Evolutionary conservation across 2,329 filamentous ascomycete species (phyloP), one percentile per base, ranked within the genome.

Genomic region (Claviceps maximensis): DNA sequence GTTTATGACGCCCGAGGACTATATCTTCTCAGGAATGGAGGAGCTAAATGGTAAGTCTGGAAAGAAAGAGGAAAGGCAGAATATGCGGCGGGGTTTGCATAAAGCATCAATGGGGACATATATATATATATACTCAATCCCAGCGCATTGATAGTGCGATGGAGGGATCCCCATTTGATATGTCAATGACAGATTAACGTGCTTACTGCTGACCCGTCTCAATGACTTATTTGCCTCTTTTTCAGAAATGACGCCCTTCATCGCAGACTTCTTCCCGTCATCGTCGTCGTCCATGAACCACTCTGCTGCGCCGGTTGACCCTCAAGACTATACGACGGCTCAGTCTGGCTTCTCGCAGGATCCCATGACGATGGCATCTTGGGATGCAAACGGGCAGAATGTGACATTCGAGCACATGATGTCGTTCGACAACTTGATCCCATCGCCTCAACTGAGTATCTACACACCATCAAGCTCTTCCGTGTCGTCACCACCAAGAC

Each of bases 321-420:
- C 23, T 12, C 29, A 46, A 41, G 25, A 66, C 29, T 64, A 69
- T 41, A 60, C 74, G 27, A 63, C 64, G 47, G 70, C 72, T n/a
- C 65, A 68, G 7, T 61, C 67, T 40, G 62, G 65, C 1, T 65
- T 69, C 49, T 70, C 69, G 48, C 64, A 65, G 27, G 61, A 63
- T 27, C 58, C 61, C 53, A 63, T 49, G 29, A n/a, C 50, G 12
- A 72, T 51, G 64, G 66, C 33, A 5, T 68, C 73, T 38, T 77
- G 75, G 75, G 67, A 68, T 47, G 67, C 69, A 2, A 62, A 67
- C 3, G 67, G 65, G 31, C 58, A 70, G 2, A 63, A 56, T 36
- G 58, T 47, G 2, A 54, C 67, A 41, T 62, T 62, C 13, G 62
- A 64, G 13, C 64, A 63, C 19, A 62, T 65, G 61, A 65, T 71